phyloP scores from a whole-genome alignment of 1,284 basidiomycete species.

The Hemileia vastatrix region DNA sequence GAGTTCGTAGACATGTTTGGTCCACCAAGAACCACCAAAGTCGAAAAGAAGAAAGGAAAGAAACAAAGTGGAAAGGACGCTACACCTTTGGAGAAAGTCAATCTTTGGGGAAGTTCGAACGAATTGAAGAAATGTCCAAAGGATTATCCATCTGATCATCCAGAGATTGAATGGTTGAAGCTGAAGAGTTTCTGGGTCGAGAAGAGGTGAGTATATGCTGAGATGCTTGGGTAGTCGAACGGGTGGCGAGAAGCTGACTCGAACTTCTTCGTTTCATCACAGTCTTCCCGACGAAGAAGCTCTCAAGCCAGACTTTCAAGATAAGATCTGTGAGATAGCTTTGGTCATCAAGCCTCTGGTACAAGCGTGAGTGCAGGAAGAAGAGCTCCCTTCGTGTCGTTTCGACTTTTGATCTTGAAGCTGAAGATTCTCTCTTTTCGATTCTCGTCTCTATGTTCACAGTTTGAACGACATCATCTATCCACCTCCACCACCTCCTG shows the following conservation, averaged over 20 bases:
- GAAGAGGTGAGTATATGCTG: not conserved
- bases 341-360: conserved; percentile 3
- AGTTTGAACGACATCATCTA: too few species aligned
- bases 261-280: not conserved
- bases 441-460: too few species aligned
- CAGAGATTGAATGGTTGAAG: conserved; percentile 6
- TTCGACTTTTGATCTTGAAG: too few species aligned
- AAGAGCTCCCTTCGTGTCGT: too few species aligned
- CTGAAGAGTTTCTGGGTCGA: conserved; percentile 7
- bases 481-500: too few species aligned
- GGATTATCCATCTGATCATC: not conserved
- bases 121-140: conserved; percentile 3
- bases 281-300: conserved; percentile 3
- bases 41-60: too few species aligned
- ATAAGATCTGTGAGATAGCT: conserved; percentile 4
- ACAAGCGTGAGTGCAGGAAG: not conserved
- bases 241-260: too few species aligned
- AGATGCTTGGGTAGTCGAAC: too few species aligned
- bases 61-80: not conserved
- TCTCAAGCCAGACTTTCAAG: conserved; percentile 2
- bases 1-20: conserved; percentile 14
- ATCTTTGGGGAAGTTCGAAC: not conserved
- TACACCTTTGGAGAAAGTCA: conserved; percentile 4
- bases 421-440: too few species aligned
- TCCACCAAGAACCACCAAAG: not conserved